Evolutionary conservation across 192 early-diverging fungal species (phyloP).

Genomic region (Entomortierella parvispora): DNA sequence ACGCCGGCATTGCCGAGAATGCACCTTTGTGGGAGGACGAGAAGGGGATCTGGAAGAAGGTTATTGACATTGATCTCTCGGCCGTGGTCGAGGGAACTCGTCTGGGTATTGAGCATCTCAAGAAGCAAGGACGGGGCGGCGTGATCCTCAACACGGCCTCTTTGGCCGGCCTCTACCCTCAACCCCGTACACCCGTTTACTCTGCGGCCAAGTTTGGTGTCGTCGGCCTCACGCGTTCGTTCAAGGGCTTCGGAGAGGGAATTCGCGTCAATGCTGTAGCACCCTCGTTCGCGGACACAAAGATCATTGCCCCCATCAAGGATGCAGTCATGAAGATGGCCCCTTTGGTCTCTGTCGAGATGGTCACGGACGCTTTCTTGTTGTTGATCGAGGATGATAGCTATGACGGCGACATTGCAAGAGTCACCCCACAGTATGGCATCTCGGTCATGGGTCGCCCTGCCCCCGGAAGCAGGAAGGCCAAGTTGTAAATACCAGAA

Average conservation of each 20-base stretch:
- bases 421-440: not conserved
- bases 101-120: slow-evolving; percentile 66
- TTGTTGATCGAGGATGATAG: slow-evolving; percentile 61
- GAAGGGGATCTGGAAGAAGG: slow-evolving; percentile 51
- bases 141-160: slow-evolving; percentile 77
- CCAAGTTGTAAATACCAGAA: too few species aligned
- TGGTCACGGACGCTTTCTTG: slow-evolving; percentile 63
- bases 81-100: slow-evolving; percentile 76
- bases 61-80: slow-evolving; percentile 74
- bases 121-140: slow-evolving; percentile 47
- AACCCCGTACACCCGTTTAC: slow-evolving; percentile 69
- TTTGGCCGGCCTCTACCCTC: slow-evolving; percentile 67
- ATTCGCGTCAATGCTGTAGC: slow-evolving; percentile 1
- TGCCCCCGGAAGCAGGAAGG: too few species aligned
- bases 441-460: not conserved
- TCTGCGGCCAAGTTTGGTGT: slow-evolving; percentile 77
- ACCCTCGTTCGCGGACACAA: slow-evolving; percentile 56
- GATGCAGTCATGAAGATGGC: slow-evolving; percentile 23
- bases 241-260: slow-evolving; percentile 15
- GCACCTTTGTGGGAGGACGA: slow-evolving; percentile 47
- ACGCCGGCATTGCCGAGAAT: slow-evolving; percentile 60
- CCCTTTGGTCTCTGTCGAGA: slow-evolving; percentile 19
- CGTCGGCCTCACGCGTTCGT: slow-evolving; percentile 65
- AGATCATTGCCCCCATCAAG: slow-evolving; percentile 42
- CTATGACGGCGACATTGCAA: slow-evolving; percentile 51